A percentile compares a stretch with the other conserved stretches of the same genome.
Evolutionary conservation across 2,329 filamentous ascomycete species (phyloP).

Genomic region (Thielaviopsis punctulata): DNA sequence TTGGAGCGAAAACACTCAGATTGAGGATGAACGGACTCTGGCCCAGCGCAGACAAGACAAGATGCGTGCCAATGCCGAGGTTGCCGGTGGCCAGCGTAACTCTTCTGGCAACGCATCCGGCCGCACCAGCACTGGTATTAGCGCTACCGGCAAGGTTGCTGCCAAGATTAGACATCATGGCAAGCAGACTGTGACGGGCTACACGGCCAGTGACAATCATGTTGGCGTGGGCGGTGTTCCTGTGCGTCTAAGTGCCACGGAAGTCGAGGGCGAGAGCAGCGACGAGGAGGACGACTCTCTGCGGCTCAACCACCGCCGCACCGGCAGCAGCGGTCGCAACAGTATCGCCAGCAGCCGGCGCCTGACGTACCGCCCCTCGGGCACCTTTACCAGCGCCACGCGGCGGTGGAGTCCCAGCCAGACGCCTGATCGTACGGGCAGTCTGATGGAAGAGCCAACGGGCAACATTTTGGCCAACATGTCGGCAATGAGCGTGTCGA

Average conservation of each 20-base stretch:
- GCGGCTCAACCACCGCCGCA: constrained; percentile 46
- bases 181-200: constrained; percentile 62
- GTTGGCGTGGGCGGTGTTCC: constrained; percentile 66
- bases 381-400: constrained; percentile 25
- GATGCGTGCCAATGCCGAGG: constrained; percentile 68
- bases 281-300: constrained; percentile 47
- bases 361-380: constrained; percentile 33
- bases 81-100: constrained; percentile 41
- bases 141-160: constrained; percentile 46
- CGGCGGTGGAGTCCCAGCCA: constrained; percentile 35
- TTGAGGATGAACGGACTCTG: constrained; percentile 69
- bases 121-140: constrained; percentile 46
- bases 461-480: constrained; percentile 1
- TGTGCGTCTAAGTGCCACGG: constrained; percentile 81
- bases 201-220: constrained; percentile 60
- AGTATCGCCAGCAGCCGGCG: constrained; percentile 40
- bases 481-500: neutral
- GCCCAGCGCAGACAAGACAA: constrained; percentile 79
- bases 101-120: constrained; percentile 25
- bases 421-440: constrained; percentile 38
- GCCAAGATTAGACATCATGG: constrained; percentile 82
- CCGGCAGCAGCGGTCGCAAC: constrained; percentile 59
- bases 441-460: constrained; percentile 26
- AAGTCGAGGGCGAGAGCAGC: constrained; percentile 77
- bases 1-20: constrained; percentile 89